These are phyloP conservation scores for Ascochyta fabae DNA, from an alignment of 2,329 filamentous ascomycete species.

Conservation along the genomic window DNA sequence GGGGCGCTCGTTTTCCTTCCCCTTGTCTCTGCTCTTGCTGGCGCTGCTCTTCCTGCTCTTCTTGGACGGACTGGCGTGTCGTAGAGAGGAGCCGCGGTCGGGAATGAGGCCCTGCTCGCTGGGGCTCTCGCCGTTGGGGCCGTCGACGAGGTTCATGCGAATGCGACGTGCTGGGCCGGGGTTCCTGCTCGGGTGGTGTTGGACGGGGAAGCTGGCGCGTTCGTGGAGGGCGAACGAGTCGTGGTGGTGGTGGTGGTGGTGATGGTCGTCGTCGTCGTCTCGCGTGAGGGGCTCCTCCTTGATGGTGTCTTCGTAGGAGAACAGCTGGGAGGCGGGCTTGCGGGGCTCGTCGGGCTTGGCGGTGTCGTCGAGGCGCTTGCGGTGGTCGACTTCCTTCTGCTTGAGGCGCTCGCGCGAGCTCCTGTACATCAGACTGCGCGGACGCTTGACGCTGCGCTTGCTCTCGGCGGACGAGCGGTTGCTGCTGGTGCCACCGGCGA, in stretches of 20 bases:
- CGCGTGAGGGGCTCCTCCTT: constrained; percentile 42
- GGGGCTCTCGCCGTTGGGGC: constrained; percentile 32
- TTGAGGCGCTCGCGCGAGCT: constrained; percentile 72
- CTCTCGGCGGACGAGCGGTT: constrained; percentile 44
- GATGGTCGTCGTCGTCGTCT: constrained; percentile 12
- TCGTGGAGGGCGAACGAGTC: too few relatives aligned
- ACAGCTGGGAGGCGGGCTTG: constrained; percentile 34
- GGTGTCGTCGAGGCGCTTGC: constrained; percentile 59
- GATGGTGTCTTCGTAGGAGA: constrained; percentile 46
- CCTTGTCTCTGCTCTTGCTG: constrained; percentile 32
- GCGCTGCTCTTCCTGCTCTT: constrained; percentile 37
- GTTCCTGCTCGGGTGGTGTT: constrained; percentile 41
- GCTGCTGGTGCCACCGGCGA: constrained; percentile 23
- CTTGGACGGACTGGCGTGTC: constrained; percentile 43
- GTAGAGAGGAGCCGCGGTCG: constrained; percentile 43
- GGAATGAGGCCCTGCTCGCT: constrained; percentile 42
- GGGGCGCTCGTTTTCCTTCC: background rate
- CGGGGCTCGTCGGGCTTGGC: constrained; percentile 33
- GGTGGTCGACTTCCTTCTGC: constrained; percentile 65
- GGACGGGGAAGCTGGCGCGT: background rate
- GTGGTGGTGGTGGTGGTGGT: too few relatives aligned
- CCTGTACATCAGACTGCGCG: constrained; percentile 74
- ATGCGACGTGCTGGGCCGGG: constrained; percentile 39
- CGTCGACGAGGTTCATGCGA: constrained; percentile 31
- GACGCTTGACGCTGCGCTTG: constrained; percentile 43